Evolutionary conservation across 2,329 filamentous ascomycete species (phyloP), one percentile per base, ranked within the genome.

Genomic region (Penicillium sp.): DNA sequence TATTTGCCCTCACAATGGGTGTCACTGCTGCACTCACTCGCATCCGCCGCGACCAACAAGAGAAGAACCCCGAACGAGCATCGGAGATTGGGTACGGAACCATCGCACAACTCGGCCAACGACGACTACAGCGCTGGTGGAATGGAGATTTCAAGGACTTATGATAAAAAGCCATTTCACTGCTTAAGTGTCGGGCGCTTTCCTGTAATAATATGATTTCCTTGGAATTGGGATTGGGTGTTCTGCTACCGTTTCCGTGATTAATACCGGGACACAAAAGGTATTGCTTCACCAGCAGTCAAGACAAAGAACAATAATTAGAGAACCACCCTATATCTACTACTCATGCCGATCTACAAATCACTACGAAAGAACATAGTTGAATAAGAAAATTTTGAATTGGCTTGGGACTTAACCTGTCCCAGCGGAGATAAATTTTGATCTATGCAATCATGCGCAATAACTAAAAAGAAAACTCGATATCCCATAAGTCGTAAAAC

Each of bases 21-120:
- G 63, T 77, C 9, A 74, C 76, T 8, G 79, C 81, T n/a, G 77
- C 80, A 11, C 66, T 74, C 20, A 67, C 79, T 18, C 76, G 80
- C n/a, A 79, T 83, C 57, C 77, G 75, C 50, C 74, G 80, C 11
- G 81, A 83, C 56, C 75, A 82, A 63, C 72, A 68, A 38, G 79
- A 81, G 56, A 74, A 76, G 58, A 64, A 70, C 39, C 74, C 71
- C 4, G 65, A 70, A 25, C 61, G 63, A 27, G 68, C 70, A 14
- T 59, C 64, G 9, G 67, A 72, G 43, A 65, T 71, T 33, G 61
- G 63, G 9, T 63, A 66, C 20, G 61, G 63, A 20, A 59, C 56
- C 30, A 56, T 75, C 14, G 33, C 69, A 31, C 57, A 61, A 27
- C 47, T 65, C 43, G 72, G 70, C 2, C 57, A 56, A 20, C 61